phyloP scores from a whole-genome alignment of 2,329 filamentous ascomycete species.

The Epichloe aotearoae region DNA sequence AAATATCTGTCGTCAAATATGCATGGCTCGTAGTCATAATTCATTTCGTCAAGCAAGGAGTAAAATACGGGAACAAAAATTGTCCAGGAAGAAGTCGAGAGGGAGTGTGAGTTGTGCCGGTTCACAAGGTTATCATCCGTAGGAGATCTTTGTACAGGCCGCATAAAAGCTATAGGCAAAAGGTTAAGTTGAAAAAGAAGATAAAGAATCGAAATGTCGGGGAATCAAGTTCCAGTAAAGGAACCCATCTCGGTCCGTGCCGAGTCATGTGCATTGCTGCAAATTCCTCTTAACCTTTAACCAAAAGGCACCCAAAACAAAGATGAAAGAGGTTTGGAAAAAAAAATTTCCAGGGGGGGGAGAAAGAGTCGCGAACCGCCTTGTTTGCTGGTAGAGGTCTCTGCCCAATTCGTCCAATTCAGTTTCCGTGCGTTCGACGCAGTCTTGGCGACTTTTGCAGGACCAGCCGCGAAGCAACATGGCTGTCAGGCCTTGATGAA shows the following conservation, averaged over 20 bases:
- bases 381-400: slow-evolving; percentile 26
- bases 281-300: slow-evolving; percentile 41
- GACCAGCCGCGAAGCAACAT: not conserved
- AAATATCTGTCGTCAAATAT: slow-evolving; percentile 15
- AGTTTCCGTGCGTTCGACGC: slow-evolving; percentile 31
- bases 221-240: slow-evolving; percentile 12
- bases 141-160: slow-evolving; percentile 10
- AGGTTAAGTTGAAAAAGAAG: slow-evolving; percentile 8
- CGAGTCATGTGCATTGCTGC: slow-evolving; percentile 50
- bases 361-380: slow-evolving; percentile 27
- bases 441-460: not conserved
- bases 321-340: slow-evolving; percentile 14
- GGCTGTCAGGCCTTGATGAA: not conserved
- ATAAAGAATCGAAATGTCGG: slow-evolving; percentile 10
- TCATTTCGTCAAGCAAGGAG: slow-evolving; percentile 32
- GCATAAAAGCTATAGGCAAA: slow-evolving; percentile 11
- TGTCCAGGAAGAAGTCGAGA: slow-evolving; percentile 20
- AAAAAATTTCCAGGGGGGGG: slow-evolving; percentile 11
- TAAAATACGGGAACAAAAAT: slow-evolving; percentile 20
- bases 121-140: slow-evolving; percentile 11
- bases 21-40: slow-evolving; percentile 31
- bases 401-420: slow-evolving; percentile 36
- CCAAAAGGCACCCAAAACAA: slow-evolving; percentile 14
- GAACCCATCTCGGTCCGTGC: slow-evolving; percentile 33
- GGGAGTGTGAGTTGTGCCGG: not conserved